Conservation (phyloP, 1,284 basidiomycete species). For the Apiotrichum akiyoshidainum region DNA sequence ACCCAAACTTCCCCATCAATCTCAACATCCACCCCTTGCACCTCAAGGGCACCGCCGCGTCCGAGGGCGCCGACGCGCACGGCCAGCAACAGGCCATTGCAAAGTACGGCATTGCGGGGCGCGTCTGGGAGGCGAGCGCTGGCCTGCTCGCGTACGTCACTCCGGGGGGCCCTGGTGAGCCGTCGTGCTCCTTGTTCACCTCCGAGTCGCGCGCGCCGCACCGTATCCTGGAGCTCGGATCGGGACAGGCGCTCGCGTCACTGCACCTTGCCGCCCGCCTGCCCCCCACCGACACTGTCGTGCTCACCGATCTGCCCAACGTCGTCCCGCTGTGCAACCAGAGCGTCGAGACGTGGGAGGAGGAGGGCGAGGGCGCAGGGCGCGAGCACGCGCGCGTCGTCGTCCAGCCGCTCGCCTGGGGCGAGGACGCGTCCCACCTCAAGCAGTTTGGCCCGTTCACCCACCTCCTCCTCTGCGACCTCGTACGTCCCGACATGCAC, state of each 20-base stretch:
- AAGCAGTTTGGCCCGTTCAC: slow-evolving; percentile 27
- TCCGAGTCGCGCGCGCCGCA: slow-evolving; percentile 6
- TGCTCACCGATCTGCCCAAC: slow-evolving; percentile 44
- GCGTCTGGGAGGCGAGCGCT: slow-evolving; percentile 47
- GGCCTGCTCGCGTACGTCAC: slow-evolving; percentile 44
- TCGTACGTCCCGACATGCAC: slow-evolving; percentile 30
- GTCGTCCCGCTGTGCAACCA: slow-evolving; percentile 42
- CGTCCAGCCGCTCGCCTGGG: slow-evolving; percentile 41
- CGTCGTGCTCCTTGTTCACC: slow-evolving; percentile 39
- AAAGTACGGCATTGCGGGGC: slow-evolving; percentile 47
- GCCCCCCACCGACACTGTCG: slow-evolving; percentile 23
- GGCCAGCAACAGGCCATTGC: slow-evolving; percentile 36
- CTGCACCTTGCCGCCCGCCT: slow-evolving; percentile 40
- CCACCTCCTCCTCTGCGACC: slow-evolving; percentile 46
- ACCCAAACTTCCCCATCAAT: slow-evolving; percentile 49
- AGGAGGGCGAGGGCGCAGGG: background rate
- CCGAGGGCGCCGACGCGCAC: slow-evolving; percentile 17
- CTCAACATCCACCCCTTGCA: slow-evolving; percentile 41
- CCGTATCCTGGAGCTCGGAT: slow-evolving; percentile 44
- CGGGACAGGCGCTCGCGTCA: slow-evolving; percentile 44
- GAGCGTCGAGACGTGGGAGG: slow-evolving; percentile 25
- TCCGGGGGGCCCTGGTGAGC: slow-evolving; percentile 27
- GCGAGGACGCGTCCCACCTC: slow-evolving; percentile 23
- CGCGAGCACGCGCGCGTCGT: slow-evolving; percentile 21
- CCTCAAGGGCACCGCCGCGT: slow-evolving; percentile 14